Percentiles rank a stretch among this genome's conserved stretches.
phyloP scores from a whole-genome alignment of 768 basidiomycete genomes.

The Fistulinella prunicolor region DNA sequence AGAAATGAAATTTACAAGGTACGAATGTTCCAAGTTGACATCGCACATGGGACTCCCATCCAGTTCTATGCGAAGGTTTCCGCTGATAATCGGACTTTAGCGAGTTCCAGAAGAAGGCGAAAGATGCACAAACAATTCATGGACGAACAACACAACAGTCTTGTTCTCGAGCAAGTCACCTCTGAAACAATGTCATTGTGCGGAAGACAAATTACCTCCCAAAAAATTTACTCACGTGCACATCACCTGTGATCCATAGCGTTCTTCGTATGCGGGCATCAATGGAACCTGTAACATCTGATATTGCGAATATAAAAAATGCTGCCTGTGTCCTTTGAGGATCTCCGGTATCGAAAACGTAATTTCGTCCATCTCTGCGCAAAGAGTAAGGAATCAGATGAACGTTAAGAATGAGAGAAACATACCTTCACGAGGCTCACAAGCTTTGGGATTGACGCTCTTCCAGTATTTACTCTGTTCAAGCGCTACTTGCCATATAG shows the following conservation, averaged over 20 bases:
- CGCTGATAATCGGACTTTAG: slow-evolving; percentile 46
- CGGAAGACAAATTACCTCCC: neutral
- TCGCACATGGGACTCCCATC: slow-evolving; percentile 70
- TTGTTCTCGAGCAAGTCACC: slow-evolving; percentile 72
- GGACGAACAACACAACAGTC: slow-evolving; percentile 82
- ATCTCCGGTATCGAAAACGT: slow-evolving; percentile 76
- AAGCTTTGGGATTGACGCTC: slow-evolving; percentile 73
- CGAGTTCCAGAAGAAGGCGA: neutral
- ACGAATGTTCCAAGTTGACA: slow-evolving; percentile 76
- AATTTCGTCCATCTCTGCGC: slow-evolving; percentile 57
- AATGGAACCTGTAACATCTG: slow-evolving; percentile 82
- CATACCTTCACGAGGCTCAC: slow-evolving; percentile 78
- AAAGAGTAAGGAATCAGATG: neutral
- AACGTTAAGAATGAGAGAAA: neutral
- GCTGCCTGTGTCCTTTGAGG: slow-evolving; percentile 85
- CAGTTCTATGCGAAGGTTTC: slow-evolving; percentile 84
- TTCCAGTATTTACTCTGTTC: slow-evolving; percentile 94
- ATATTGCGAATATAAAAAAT: slow-evolving; percentile 73
- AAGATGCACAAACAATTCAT: slow-evolving; percentile 78
- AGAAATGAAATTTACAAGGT: slow-evolving; percentile 53
- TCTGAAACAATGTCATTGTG: slow-evolving; percentile 38
- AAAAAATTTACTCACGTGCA: slow-evolving; percentile 95
- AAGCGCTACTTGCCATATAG: slow-evolving; percentile 82
- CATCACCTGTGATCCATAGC: slow-evolving; percentile 80
- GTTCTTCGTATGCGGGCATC: slow-evolving; percentile 62